Percentiles rank a stretch among this genome's conserved stretches.
Evolutionary conservation across 2,329 filamentous ascomycete genomes (phyloP).

Genomic region (Aureobasidium leucospermi): DNA sequence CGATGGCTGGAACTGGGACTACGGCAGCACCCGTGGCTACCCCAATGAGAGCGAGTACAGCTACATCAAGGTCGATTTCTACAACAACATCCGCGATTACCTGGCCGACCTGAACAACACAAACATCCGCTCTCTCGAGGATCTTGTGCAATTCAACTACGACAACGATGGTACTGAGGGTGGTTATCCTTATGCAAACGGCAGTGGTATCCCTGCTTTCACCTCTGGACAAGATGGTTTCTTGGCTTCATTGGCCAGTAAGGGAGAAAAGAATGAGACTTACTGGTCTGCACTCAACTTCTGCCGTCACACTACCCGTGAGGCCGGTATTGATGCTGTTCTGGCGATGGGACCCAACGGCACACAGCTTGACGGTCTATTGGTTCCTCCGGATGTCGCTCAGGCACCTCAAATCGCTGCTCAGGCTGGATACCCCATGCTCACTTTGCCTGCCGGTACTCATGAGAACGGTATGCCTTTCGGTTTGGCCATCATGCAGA

Average conservation of each 20-base stretch:
- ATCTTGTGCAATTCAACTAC: constrained; percentile 55
- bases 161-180: constrained; percentile 61
- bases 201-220: constrained; percentile 52
- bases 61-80: constrained; percentile 64
- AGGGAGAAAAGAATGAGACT: constrained; percentile 55
- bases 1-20: constrained; percentile 69
- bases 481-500: constrained; percentile 33
- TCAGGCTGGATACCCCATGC: constrained; percentile 67
- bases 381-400: constrained; percentile 62
- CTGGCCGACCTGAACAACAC: constrained; percentile 57
- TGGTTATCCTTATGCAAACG: constrained; percentile 35
- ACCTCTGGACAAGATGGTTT: constrained; percentile 66
- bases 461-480: constrained; percentile 41
- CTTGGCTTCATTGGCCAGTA: constrained; percentile 53
- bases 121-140: constrained; percentile 51
- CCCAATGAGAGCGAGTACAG: constrained; percentile 70
- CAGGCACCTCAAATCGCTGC: constrained; percentile 64
- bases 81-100: constrained; percentile 58
- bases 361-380: constrained; percentile 50
- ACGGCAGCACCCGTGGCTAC: constrained; percentile 53
- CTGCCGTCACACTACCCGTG: constrained; percentile 49
- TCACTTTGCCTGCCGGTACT: constrained; percentile 60
- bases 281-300: constrained; percentile 62
- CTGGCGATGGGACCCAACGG: constrained; percentile 40
- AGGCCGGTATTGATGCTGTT: constrained; percentile 64